phyloP scores from a whole-genome alignment of 1,139 yeast genomes.

The Protomyces inouyei region DNA sequence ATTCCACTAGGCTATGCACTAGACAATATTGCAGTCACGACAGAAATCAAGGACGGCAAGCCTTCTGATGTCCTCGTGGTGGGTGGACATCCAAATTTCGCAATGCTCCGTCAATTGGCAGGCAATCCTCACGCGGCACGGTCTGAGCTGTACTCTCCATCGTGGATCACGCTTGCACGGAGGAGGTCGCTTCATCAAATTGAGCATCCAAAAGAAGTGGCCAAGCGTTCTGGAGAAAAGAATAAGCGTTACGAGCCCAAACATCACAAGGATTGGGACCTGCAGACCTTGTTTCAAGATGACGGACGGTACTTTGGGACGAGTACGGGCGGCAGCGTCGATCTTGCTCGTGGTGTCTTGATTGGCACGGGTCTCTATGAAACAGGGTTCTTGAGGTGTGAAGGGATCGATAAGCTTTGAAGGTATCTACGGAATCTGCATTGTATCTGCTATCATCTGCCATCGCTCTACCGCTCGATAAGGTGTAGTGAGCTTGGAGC shows the following conservation, averaged over 20 bases:
- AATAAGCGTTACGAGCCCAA: constrained; percentile 8
- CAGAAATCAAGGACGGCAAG: not conserved
- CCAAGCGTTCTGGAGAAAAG: not conserved
- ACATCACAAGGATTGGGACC: constrained; percentile 4
- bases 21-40: constrained; percentile 4
- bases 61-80: constrained; percentile 3
- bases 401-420: not conserved
- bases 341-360: not conserved
- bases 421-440: too few species aligned
- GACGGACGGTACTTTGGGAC: constrained; percentile 8
- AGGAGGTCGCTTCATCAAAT: not conserved
- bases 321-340: constrained; percentile 13
- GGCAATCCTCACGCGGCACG: constrained; percentile 4
- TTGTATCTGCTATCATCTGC: too few species aligned
- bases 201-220: not conserved
- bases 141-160: not conserved
- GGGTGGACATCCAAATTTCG: constrained; percentile 10
- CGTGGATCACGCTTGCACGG: constrained; percentile 9
- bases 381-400: constrained; percentile 14
- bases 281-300: constrained; percentile 11
- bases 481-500: too few species aligned
- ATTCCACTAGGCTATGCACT: constrained; percentile 8
- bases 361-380: constrained; percentile 13
- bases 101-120: not conserved
- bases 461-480: too few species aligned